Evolutionary conservation across 371 early-diverging fungal species (phyloP).

Genomic region (Mucor mucedo): DNA sequence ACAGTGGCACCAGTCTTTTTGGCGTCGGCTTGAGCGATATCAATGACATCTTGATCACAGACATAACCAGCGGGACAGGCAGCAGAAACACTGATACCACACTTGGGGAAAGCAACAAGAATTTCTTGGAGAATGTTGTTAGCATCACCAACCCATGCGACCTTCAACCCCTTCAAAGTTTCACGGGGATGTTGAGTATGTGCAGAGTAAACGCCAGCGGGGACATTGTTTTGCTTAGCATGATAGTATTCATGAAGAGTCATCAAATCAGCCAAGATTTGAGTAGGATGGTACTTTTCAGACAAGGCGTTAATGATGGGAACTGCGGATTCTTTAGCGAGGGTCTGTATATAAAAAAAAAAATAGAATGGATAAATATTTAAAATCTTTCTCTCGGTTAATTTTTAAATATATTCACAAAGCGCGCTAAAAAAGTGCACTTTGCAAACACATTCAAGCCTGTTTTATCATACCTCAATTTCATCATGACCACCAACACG

Average conservation of each 20-base stretch:
- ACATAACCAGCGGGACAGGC: slow-evolving; percentile 87
- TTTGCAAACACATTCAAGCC: too few relatives aligned
- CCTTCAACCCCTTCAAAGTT: slow-evolving; percentile 68
- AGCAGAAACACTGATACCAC: slow-evolving; percentile 81
- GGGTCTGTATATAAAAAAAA: slow-evolving; percentile 41
- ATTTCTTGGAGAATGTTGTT: slow-evolving; percentile 95
- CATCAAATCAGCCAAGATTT: slow-evolving; percentile 93
- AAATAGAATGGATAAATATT: slow-evolving; percentile 6
- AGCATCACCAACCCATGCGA: slow-evolving; percentile 97
- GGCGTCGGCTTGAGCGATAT: slow-evolving; percentile 61
- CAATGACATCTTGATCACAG: slow-evolving; percentile 71
- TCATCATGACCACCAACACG: slow-evolving; percentile 89
- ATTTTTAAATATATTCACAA: too few relatives aligned
- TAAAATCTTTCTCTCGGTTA: not conserved
- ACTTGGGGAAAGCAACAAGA: slow-evolving; percentile 85
- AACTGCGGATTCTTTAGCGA: slow-evolving; percentile 86
- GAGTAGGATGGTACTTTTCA: slow-evolving; percentile 93
- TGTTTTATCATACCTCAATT: slow-evolving; percentile 65
- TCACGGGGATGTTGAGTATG: slow-evolving; percentile 55
- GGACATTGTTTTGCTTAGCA: slow-evolving; percentile 35
- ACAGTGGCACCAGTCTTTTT: slow-evolving; percentile 57
- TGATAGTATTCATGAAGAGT: slow-evolving; percentile 84
- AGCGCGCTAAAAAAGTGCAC: too few relatives aligned
- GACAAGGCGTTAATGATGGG: slow-evolving; percentile 96
- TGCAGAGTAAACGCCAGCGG: slow-evolving; percentile 46